Base-by-base conservation (phyloP, 1,284 basidiomycete genomes). In the Wolfiporia cocos region DNA sequence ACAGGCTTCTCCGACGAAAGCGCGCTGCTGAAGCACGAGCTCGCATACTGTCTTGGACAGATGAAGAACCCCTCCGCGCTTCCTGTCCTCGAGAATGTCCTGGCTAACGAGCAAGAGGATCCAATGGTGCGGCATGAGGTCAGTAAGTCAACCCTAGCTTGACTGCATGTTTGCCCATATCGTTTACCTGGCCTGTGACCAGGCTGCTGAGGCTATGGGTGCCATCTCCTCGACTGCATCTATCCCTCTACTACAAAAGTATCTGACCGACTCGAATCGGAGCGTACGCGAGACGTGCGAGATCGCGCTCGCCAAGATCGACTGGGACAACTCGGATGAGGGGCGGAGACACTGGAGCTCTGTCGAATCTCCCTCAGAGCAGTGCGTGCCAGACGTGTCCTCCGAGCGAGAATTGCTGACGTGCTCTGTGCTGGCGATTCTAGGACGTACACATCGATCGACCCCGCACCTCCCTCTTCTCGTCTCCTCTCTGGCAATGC, bases 121-220 rank as follows among this genome's bases (percentile, higher is more conserved):
- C 85, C 92, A 1, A 99, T 99, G 96, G 96, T 99, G 44, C 75
- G 95, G 42, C 95, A 99, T 69, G 95, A 99, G 74, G 89, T 88
- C 50, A 50, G 70, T 58, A 37, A 41, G 43, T 47, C 32, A 23
- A n/a, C n/a, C n/a, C n/a, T n/a, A n/a, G n/a, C n/a, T n/a, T n/a
- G n/a, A n/a, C n/a, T n/a, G n/a, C n/a, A n/a, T n/a, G n/a, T n/a
- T n/a, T n/a, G 19, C 28, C 14, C 18, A 17, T 19, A 12, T 5
- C 19, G 11, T 11, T 17, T 2, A 14, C 10, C 24, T 29, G 5
- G 18, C 22, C n/a, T n/a, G 28, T 7, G 23, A 33, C 26, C 43
- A 92, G 87, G 94, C 96, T 19, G 96, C 96, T 15, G 96, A 99
- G 68, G 95, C 96, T 3, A 86, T 99, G 72, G 96, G 95, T 33